phyloP scores from a whole-genome alignment of 495 filamentous ascomycete genomes.

The Hyaloscypha hepaticicola region DNA sequence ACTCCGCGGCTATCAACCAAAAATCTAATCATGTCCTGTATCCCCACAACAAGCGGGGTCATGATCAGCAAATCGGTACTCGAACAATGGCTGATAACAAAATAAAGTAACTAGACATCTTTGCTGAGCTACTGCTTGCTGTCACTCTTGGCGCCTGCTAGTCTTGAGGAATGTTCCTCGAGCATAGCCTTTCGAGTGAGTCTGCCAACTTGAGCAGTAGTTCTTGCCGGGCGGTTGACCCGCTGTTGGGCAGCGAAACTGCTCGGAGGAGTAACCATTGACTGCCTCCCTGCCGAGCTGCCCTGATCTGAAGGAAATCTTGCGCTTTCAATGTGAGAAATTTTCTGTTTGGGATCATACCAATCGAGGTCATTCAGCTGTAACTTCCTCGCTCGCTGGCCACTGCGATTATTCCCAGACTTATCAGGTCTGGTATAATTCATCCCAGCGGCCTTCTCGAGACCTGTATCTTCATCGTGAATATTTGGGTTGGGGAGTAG shows the following conservation, averaged over 20 bases:
- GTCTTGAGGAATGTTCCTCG: conserved; percentile 20
- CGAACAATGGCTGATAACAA: conserved; percentile 5
- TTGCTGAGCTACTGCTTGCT: conserved; percentile 19
- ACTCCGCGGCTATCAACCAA: conserved; percentile 5
- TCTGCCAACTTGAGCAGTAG: conserved; percentile 5
- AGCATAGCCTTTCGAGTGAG: conserved; percentile 28
- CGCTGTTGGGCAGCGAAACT: conserved; percentile 1
- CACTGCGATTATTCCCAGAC: conserved; percentile 65
- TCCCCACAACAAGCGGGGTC: conserved; percentile 14
- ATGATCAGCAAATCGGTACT: conserved; percentile 27
- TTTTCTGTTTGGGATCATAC: conserved; percentile 53
- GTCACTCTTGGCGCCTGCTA: neutral
- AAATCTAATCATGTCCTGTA: conserved; percentile 32
- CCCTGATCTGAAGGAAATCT: neutral
- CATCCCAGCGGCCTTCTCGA: conserved; percentile 45
- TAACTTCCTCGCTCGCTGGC: conserved; percentile 84
- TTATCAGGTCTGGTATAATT: conserved; percentile 59
- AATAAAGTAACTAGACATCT: conserved; percentile 6
- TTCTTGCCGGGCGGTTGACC: neutral
- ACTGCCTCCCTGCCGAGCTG: neutral
- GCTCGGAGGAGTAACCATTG: neutral
- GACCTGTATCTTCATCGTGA: conserved; percentile 43
- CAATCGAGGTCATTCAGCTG: conserved; percentile 97
- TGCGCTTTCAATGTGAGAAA: conserved; percentile 11
- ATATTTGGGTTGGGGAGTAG: conserved; percentile 43